Evolutionary conservation across 1,139 yeast species (phyloP).

Genomic region (Hyphopichia fennica): DNA sequence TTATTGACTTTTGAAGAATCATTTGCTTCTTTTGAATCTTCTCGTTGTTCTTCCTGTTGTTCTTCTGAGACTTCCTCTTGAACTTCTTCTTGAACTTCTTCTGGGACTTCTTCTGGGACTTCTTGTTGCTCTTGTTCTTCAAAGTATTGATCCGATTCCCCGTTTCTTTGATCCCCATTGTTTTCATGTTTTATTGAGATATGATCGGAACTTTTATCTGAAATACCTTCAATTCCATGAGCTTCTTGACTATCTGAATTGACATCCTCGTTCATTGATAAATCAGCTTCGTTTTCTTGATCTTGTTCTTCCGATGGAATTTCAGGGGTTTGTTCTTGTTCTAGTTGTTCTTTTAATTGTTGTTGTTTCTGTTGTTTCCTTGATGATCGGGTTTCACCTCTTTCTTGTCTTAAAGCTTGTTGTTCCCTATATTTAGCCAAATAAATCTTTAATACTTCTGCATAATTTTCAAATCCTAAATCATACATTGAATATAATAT

Average conservation of each 20-base stretch:
- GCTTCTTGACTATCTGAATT: constrained; percentile 4
- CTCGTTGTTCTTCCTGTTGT: not conserved
- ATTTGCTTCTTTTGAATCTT: not conserved
- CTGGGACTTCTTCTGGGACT: not conserved
- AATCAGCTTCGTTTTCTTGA: constrained; percentile 1
- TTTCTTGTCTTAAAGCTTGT: constrained; percentile 65
- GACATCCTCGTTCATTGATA: constrained; percentile 1
- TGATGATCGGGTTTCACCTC: constrained; percentile 50
- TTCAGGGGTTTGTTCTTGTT: constrained; percentile 1
- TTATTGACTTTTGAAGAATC: too few relatives aligned
- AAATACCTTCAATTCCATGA: constrained; percentile 2
- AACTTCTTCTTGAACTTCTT: not conserved
- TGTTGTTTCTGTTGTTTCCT: constrained; percentile 36
- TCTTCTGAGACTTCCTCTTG: not conserved
- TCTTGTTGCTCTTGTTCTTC: not conserved
- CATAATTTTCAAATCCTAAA: constrained; percentile 70
- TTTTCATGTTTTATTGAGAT: constrained; percentile 6
- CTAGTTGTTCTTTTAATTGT: constrained; percentile 16
- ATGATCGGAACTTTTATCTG: constrained; percentile 7
- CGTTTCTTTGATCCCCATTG: constrained; percentile 5
- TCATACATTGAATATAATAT: constrained; percentile 66
- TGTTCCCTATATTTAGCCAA: constrained; percentile 68
- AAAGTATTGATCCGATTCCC: not conserved
- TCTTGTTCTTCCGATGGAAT: constrained; percentile 1
- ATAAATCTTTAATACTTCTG: constrained; percentile 68